phyloP scores from a whole-genome alignment of 1,284 basidiomycete species.

The Melampsora americana region DNA sequence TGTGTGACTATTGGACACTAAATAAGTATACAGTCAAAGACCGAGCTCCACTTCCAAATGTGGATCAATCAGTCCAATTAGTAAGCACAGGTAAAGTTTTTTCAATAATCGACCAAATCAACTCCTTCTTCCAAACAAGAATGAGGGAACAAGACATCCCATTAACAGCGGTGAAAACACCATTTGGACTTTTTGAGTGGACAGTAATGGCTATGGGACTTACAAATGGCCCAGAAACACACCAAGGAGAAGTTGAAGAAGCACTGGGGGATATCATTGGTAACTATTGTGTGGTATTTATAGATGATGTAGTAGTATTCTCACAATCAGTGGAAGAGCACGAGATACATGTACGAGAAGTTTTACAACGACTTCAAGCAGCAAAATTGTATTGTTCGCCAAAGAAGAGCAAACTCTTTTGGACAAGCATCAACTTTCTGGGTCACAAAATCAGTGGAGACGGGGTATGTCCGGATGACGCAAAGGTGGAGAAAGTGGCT shows the following conservation, averaged over 20 bases:
- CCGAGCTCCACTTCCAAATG: too few species aligned
- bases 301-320: constrained; percentile 59
- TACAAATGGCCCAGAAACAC: constrained; percentile 52
- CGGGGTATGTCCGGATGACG: constrained; percentile 54
- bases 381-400: constrained; percentile 9
- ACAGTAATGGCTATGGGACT: constrained; percentile 54
- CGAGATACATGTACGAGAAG: background rate
- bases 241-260: constrained; percentile 43
- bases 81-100: too few species aligned
- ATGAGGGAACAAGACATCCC: too few species aligned
- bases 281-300: constrained; percentile 56
- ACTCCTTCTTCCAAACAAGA: too few species aligned
- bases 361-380: background rate
- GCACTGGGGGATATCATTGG: constrained; percentile 49
- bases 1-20: too few species aligned
- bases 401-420: constrained; percentile 49
- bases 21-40: too few species aligned
- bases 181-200: constrained; percentile 49
- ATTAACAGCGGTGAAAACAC: too few species aligned
- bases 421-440: constrained; percentile 52
- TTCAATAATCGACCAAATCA: too few species aligned
- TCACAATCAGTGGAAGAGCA: constrained; percentile 56
- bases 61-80: too few species aligned
- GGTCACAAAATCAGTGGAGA: constrained; percentile 54
- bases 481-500: constrained; percentile 54